Conservation (phyloP, 2,329 filamentous ascomycete genomes). For the Paraphoma chrysanthemicola region DNA sequence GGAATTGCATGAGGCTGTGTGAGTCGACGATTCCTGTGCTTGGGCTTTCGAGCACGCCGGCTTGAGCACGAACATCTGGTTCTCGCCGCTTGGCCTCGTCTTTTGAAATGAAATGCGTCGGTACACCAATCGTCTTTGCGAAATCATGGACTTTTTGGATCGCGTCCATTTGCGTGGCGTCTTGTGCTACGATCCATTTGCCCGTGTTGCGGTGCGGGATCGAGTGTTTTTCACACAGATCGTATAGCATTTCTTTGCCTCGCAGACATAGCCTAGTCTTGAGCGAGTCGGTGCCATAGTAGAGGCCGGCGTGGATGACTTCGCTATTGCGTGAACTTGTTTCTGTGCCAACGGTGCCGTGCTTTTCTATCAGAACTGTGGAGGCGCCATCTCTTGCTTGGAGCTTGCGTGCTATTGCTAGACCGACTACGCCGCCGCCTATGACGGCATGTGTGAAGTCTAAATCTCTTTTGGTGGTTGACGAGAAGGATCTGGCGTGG, state of each 20-base stretch:
- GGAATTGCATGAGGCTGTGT: constrained; percentile 81
- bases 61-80: constrained; percentile 74
- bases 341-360: constrained; percentile 78
- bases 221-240: constrained; percentile 70
- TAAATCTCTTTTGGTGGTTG: constrained; percentile 46
- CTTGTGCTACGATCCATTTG: constrained; percentile 96
- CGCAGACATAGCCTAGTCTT: constrained; percentile 85
- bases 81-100: constrained; percentile 71
- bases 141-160: constrained; percentile 64
- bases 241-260: constrained; percentile 80
- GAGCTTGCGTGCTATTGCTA: constrained; percentile 78
- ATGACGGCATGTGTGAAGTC: constrained; percentile 73
- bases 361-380: constrained; percentile 82
- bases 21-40: constrained; percentile 91
- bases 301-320: constrained; percentile 95
- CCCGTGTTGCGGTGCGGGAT: constrained; percentile 79
- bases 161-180: constrained; percentile 70
- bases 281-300: constrained; percentile 78
- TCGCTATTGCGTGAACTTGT: constrained; percentile 92
- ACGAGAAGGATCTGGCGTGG: constrained; percentile 27
- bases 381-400: constrained; percentile 65
- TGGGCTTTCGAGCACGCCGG: constrained; percentile 81
- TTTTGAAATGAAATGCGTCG: constrained; percentile 71
- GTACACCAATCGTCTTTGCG: constrained; percentile 65
- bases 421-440: constrained; percentile 77